phyloP scores from a whole-genome alignment of 345 rosid species.

The Salix caprea region DNA sequence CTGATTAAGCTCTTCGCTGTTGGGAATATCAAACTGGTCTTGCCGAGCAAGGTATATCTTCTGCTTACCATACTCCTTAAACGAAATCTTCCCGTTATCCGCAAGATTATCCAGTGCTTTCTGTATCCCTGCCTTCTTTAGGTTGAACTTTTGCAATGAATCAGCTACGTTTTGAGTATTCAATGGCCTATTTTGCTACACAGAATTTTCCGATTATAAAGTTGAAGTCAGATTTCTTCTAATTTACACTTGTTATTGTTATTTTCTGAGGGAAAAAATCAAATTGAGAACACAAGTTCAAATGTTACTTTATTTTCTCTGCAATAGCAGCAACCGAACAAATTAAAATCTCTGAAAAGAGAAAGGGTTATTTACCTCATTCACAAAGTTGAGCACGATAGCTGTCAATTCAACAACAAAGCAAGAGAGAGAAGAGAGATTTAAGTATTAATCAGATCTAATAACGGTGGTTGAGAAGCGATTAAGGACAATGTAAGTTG shows the following conservation, averaged over 20 bases:
- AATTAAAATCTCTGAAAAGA: neutral
- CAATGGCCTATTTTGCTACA: conserved; percentile 81
- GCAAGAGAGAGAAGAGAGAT: conserved; percentile 1
- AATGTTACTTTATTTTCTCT: neutral
- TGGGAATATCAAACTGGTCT: conserved; percentile 85
- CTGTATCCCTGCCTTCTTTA: conserved; percentile 80
- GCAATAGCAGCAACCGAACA: neutral
- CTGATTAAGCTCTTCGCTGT: conserved; percentile 63
- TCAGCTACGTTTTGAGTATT: conserved; percentile 90
- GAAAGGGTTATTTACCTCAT: conserved; percentile 51
- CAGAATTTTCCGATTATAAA: neutral
- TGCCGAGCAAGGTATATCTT: conserved; percentile 86
- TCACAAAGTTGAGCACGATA: conserved; percentile 85
- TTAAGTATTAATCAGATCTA: too few species aligned
- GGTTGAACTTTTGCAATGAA: conserved; percentile 80
- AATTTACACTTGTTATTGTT: too few species aligned
- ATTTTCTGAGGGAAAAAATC: neutral
- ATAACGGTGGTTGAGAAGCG: neutral
- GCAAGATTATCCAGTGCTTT: conserved; percentile 81
- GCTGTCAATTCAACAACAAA: conserved; percentile 42
- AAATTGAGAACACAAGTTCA: too few species aligned
- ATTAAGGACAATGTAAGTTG: conserved; percentile 1
- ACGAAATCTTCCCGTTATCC: conserved; percentile 66
- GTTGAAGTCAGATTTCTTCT: neutral
- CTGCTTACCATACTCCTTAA: conserved; percentile 96